Evolutionary conservation across 495 filamentous ascomycete genomes (phyloP), one percentile per base, ranked within the genome.

Genomic region (Neurospora sp.): DNA sequence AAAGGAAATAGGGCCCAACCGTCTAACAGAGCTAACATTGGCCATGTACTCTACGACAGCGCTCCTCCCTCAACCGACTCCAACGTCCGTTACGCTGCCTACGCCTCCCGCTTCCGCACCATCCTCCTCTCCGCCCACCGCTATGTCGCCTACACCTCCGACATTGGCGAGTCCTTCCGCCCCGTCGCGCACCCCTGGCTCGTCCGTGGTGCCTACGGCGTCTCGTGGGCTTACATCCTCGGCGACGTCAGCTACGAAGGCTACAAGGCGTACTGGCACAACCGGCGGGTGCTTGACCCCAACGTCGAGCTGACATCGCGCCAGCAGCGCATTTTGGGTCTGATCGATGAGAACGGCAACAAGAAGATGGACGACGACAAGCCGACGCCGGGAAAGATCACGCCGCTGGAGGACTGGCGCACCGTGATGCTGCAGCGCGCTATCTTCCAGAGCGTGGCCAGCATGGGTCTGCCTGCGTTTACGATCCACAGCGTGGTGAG

Each of bases 101-200:
- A 99, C 84, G 93, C 93, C 70, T 89, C 90, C 76, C 89, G 94
- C 72, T 82, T 94, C 74, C 92, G 94, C 74, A 99, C 95, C 20
- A 92, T 98, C 78, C 90, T 99, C 76, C 87, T 93, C 78, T 91
- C 91, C 54, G 93, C 94, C 38, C 96, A 99, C 79, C 92, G 96
- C 78, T 98, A 99, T 81, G 93, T 99, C 73, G 96, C 96, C 75
- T 99, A 98, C 84, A 98, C 96, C 16, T 95, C 92, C 40, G 96
- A 99, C 81, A 93, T 99, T 59, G 96, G 96, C 80, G 96, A 99
- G 81, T 96, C 93, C 10, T 99, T 99, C 83, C 91, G 96, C 7
- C 96, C 96, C 5, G 87, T 98, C 72, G 94, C 94, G 5, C 93
- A 98, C 80, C 94, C 93, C 0, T 89, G 83, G 76, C 84, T 95